Base-by-base conservation (phyloP, 768 basidiomycete genomes). In the Termitomyces sp. region DNA sequence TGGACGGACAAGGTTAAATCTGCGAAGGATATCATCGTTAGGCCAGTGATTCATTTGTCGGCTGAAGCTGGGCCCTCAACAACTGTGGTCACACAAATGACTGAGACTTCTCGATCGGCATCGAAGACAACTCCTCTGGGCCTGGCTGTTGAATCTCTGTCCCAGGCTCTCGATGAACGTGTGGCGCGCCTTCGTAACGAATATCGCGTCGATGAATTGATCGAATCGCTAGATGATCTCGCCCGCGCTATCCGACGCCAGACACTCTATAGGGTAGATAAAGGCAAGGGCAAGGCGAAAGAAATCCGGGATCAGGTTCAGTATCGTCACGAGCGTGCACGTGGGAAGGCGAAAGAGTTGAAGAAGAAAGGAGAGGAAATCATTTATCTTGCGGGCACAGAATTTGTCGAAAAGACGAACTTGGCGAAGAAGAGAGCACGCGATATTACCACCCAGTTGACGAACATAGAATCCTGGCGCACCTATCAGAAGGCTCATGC, bases 141-240 rank as follows among this genome's bases (percentile, higher is more conserved):
- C 63, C 69, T 79, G 59, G 66, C 79, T 22, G 73, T 77, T 45
- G 75, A 80, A 63, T 79, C 84, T 16, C 69, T 88, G 44, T 79
- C 85, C 13, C 73, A 77, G 44, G 70, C 79, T 15, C 68, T 85
- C 46, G 85, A 84, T 42, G 75, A 76, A 13, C 69, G 81, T 24
- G 68, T 78, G 2, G 74, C 79, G 7, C 73, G 73, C n/a, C 71
- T 86, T 22, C 77, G 77, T 9, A 77, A 74, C 55, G 87, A 89
- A 59, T 70, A 57, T 32, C 60, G 55, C 36, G 60, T 87, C 55
- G 75, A 79, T 22, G 87, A 88, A 63, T 74, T 89, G 20, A 69
- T 83, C 38, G 81, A 82, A 28, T 85, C 84, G 4, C 75, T 89
- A 35, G 87, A 89, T 64, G 83, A 79, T 0, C 77, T 89, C 39